These are phyloP conservation scores for Polychaeton citri DNA, from an alignment of 2,329 filamentous ascomycete species.

Conservation along the genomic window DNA sequence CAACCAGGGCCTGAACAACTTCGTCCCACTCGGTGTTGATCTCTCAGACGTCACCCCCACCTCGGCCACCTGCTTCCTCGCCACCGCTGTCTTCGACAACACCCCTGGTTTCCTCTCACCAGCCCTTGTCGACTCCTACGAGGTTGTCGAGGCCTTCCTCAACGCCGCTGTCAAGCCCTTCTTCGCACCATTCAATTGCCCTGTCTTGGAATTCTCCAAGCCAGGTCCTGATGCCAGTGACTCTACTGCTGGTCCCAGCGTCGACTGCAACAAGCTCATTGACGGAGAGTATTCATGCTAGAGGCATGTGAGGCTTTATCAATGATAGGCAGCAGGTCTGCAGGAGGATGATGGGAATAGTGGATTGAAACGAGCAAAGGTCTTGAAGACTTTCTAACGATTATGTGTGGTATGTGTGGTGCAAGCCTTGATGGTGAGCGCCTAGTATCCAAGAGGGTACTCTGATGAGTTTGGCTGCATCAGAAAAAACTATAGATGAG, in stretches of 20 bases:
- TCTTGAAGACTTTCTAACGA: too few relatives aligned
- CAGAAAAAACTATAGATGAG: too few relatives aligned
- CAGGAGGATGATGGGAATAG: too few relatives aligned
- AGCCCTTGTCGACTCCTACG: slow-evolving; percentile 10
- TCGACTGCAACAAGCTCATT: slow-evolving; percentile 7
- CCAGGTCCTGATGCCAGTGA: slow-evolving; percentile 6
- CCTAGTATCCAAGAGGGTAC: too few relatives aligned
- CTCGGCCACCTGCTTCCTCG: slow-evolving; percentile 13
- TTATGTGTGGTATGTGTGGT: too few relatives aligned
- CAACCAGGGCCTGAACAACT: slow-evolving; percentile 16
- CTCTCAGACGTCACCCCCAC: slow-evolving; percentile 6
- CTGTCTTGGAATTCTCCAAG: slow-evolving; percentile 3
- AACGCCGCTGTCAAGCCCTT: slow-evolving; percentile 12
- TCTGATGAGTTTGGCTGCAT: too few relatives aligned
- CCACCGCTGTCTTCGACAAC: slow-evolving; percentile 12
- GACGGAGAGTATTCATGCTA: slow-evolving; percentile 10
- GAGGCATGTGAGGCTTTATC: too few relatives aligned
- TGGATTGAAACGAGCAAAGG: too few relatives aligned
- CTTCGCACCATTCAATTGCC: slow-evolving; percentile 11
- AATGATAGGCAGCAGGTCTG: too few relatives aligned
- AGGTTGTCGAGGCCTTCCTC: slow-evolving; percentile 11
- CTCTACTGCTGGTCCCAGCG: slow-evolving; percentile 5
- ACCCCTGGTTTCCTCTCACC: slow-evolving; percentile 12
- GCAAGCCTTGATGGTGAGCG: too few relatives aligned
- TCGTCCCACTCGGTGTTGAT: slow-evolving; percentile 13